Conservation (phyloP, 2,329 filamentous ascomycete genomes). For the Aspergillus calidoustus region DNA sequence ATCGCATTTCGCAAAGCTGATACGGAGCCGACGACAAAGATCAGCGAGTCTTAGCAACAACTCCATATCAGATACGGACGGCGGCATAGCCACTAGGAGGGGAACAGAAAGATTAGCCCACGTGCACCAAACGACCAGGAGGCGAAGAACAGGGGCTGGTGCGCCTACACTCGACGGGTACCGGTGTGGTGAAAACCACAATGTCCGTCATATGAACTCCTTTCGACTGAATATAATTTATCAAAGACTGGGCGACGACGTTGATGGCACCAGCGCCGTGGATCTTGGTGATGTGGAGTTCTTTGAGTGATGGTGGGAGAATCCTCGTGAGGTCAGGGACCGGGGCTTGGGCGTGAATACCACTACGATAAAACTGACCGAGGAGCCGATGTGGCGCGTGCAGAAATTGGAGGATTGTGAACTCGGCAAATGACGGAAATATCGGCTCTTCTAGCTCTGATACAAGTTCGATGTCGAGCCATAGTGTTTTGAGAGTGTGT, state of each 20-base stretch:
- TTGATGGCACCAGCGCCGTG: neutral
- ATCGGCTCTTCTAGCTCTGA: too few relatives aligned
- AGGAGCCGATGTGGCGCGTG: neutral
- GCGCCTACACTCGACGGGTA: too few relatives aligned
- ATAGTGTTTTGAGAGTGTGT: neutral
- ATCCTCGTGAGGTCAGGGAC: neutral
- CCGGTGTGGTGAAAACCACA: neutral
- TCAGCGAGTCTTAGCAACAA: too few relatives aligned
- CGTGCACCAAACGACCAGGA: too few relatives aligned
- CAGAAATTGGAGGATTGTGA: neutral
- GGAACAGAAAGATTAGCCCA: too few relatives aligned
- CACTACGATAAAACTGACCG: neutral
- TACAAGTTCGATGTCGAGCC: neutral
- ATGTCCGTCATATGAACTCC: neutral
- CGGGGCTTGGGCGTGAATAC: neutral
- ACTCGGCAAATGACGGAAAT: neutral
- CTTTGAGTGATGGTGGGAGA: neutral
- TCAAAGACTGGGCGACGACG: neutral
- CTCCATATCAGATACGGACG: too few relatives aligned
- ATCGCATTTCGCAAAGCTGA: neutral
- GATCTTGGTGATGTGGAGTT: neutral
- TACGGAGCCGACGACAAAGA: neutral
- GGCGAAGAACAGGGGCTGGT: too few relatives aligned
- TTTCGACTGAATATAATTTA: neutral
- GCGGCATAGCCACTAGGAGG: too few relatives aligned